These are phyloP conservation scores for Licmophora abbreviata DNA, from an alignment of 108 stramenopile species.

Conservation along the genomic window DNA sequence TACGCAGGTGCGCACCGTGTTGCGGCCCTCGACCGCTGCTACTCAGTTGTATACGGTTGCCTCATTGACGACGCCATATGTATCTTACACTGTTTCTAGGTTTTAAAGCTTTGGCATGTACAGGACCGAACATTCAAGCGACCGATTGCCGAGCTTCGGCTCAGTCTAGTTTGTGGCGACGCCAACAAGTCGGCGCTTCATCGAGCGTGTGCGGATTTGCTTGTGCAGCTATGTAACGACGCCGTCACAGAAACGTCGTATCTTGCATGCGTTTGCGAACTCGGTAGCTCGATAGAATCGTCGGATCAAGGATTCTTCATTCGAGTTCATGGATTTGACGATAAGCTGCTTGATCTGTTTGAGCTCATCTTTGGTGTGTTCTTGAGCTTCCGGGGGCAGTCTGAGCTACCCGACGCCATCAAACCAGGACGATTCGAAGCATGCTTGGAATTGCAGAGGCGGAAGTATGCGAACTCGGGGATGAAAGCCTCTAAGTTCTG, in stretches of 20 bases:
- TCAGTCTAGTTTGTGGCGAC: conserved; percentile 45
- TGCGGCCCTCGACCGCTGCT: too few relatives aligned
- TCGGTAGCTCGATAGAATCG: conserved; percentile 41
- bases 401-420: conserved; percentile 41
- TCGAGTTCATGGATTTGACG: conserved; percentile 69
- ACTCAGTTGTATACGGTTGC: background rate
- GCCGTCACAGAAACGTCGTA: conserved; percentile 61
- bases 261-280: conserved; percentile 64
- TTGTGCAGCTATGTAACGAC: conserved; percentile 60
- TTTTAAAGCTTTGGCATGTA: conserved; percentile 69
- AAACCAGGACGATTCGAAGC: conserved; percentile 49
- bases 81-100: too few relatives aligned
- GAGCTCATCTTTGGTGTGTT: conserved; percentile 34
- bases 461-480: conserved; percentile 55
- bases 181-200: conserved; percentile 61
- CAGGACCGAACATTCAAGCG: conserved; percentile 78
- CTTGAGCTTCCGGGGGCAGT: conserved; percentile 48
- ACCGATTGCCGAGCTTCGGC: conserved; percentile 72
- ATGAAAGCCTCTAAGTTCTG: conserved; percentile 48
- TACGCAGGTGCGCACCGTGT: conserved; percentile 22
- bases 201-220: conserved; percentile 60
- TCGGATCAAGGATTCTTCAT: conserved; percentile 65
- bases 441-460: conserved; percentile 50
- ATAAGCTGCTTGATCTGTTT: conserved; percentile 61
- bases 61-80: too few relatives aligned